phyloP scores from a whole-genome alignment of 192 early-diverging fungal genomes.

The Backusella circina region DNA sequence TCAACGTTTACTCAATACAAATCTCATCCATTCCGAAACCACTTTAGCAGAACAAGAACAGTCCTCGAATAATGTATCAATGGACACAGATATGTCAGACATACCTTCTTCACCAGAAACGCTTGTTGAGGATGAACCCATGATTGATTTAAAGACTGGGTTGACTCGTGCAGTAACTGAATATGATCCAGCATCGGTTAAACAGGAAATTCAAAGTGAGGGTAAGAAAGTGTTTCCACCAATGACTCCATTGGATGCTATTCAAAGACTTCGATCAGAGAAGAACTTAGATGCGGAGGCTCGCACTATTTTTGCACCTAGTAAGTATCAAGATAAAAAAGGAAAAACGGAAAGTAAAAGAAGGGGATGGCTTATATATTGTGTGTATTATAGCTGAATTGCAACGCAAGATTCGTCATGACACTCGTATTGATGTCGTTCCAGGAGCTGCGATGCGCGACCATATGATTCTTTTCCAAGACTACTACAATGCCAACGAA shows the following conservation, averaged over 20 bases:
- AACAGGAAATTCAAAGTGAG: background rate
- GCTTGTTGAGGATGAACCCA: background rate
- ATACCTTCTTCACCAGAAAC: background rate
- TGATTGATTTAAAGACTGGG: constrained; percentile 4
- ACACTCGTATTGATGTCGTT: constrained; percentile 25
- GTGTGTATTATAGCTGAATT: constrained; percentile 21
- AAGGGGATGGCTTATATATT: background rate
- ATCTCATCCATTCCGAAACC: background rate
- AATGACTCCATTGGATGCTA: constrained; percentile 26
- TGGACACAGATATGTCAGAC: background rate
- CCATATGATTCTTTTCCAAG: constrained; percentile 25
- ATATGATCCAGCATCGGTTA: background rate
- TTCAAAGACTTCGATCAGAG: constrained; percentile 1
- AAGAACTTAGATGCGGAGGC: constrained; percentile 4
- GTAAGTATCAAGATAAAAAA: constrained; percentile 3
- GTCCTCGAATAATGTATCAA: background rate
- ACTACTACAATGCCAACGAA: constrained; percentile 28
- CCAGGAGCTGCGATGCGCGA: constrained; percentile 29
- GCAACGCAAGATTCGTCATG: constrained; percentile 25
- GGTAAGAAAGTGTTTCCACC: constrained; percentile 18
- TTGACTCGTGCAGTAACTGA: background rate
- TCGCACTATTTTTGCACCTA: constrained; percentile 11
- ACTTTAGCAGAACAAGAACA: background rate
- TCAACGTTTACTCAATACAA: constrained; percentile 16
- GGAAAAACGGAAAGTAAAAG: background rate